Evolutionary conservation across 2,329 filamentous ascomycete species (phyloP).

Genomic region (Pestalotiopsis sp.): DNA sequence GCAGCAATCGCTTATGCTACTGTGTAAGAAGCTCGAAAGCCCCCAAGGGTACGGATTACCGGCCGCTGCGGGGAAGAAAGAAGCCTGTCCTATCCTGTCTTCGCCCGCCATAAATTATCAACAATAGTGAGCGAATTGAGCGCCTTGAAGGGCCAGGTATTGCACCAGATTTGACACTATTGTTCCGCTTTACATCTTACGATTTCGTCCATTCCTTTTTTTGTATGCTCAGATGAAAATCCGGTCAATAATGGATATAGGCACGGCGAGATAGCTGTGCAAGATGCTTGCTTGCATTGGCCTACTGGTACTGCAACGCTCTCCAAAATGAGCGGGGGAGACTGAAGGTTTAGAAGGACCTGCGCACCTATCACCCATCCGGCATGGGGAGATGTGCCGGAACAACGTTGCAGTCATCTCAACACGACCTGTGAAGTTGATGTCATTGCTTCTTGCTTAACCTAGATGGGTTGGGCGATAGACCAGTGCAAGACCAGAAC

Average conservation of each 20-base stretch:
- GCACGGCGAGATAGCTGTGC: not conserved
- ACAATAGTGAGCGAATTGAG: too few species aligned
- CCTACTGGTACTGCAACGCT: not conserved
- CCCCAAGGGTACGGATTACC: too few species aligned
- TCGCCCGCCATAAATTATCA: too few species aligned
- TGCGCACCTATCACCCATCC: not conserved
- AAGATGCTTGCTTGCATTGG: not conserved
- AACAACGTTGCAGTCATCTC: not conserved
- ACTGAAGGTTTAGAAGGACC: not conserved
- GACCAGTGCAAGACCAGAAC: not conserved
- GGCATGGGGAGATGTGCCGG: not conserved
- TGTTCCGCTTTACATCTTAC: not conserved
- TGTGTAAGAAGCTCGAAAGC: too few species aligned
- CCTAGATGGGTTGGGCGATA: not conserved
- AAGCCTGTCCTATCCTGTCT: too few species aligned
- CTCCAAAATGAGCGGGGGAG: not conserved
- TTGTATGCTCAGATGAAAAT: not conserved
- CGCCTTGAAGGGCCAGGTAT: too few species aligned
- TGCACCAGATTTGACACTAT: too few species aligned
- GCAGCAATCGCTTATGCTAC: not conserved
- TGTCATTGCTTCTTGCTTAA: not conserved
- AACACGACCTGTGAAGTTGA: not conserved
- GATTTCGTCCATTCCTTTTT: not conserved
- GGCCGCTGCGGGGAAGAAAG: too few species aligned
- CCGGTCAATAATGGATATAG: not conserved